Percentiles rank a stretch among this genome's conserved stretches.
These are phyloP conservation scores for Colletotrichum coccodes DNA, from an alignment of 2,329 filamentous ascomycete species.

Conservation along the genomic window DNA sequence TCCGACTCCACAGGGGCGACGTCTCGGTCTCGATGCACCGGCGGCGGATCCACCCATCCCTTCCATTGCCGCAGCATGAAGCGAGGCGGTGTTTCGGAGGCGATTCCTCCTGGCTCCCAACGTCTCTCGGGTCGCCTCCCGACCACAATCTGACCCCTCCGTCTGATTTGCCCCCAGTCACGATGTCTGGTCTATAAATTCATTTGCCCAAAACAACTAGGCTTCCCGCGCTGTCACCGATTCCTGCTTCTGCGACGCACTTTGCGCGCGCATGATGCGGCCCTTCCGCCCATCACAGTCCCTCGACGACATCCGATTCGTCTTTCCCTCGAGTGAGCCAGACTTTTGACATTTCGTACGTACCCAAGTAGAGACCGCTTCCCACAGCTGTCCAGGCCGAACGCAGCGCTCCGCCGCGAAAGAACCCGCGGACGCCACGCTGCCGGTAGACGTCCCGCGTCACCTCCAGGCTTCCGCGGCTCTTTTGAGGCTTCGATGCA, in stretches of 20 bases:
- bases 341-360: conserved; percentile 83
- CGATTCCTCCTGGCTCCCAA: background rate
- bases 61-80: conserved; percentile 1
- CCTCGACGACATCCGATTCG: conserved; percentile 48
- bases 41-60: conserved; percentile 5
- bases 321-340: conserved; percentile 63
- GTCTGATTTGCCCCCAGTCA: background rate
- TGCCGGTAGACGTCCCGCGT: conserved; percentile 72
- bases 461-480: conserved; percentile 62
- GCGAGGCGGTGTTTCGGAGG: conserved; percentile 16
- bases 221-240: background rate
- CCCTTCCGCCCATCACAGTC: conserved; percentile 33
- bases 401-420: conserved; percentile 79
- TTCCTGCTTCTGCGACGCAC: conserved; percentile 9
- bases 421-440: conserved; percentile 78
- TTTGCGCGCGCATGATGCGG: background rate
- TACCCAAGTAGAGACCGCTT: conserved; percentile 85
- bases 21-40: conserved; percentile 2
- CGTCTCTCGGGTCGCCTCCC: background rate
- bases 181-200: background rate
- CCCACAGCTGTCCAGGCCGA: conserved; percentile 85
- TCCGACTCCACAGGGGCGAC: background rate
- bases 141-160: background rate
- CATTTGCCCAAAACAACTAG: background rate
- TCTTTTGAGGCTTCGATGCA: background rate